These are phyloP conservation scores for Penstemon eatonii DNA, from an alignment of 257 asterid genomes.

Conservation along the genomic window DNA sequence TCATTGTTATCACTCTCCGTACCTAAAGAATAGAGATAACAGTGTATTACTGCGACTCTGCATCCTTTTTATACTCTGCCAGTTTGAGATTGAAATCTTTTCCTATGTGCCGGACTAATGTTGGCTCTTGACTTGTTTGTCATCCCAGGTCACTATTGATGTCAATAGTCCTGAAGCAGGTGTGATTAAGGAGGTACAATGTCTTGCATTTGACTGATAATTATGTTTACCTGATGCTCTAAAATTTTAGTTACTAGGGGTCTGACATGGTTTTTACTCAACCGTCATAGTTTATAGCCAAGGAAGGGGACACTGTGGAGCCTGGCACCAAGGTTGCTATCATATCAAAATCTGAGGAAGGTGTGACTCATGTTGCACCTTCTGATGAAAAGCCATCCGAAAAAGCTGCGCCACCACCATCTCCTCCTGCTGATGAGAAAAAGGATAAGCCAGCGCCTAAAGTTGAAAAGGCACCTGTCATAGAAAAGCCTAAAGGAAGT, in stretches of 20 bases:
- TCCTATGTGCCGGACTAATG: slow-evolving; percentile 19
- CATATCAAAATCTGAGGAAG: slow-evolving; percentile 89
- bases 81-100: slow-evolving; percentile 6
- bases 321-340: slow-evolving; percentile 90
- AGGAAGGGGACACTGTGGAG: slow-evolving; percentile 94
- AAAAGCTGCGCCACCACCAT: slow-evolving; percentile 50
- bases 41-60: slow-evolving; percentile 4
- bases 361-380: slow-evolving; percentile 75
- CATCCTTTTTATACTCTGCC: slow-evolving; percentile 7
- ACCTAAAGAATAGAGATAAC: slow-evolving; percentile 19
- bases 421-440: slow-evolving; percentile 52
- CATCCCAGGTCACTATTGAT: slow-evolving; percentile 87
- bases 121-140: slow-evolving; percentile 26
- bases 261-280: slow-evolving; percentile 9
- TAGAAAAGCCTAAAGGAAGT: slow-evolving; percentile 55
- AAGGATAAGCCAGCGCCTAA: slow-evolving; percentile 54
- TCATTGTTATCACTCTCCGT: slow-evolving; percentile 3
- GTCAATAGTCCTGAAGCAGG: slow-evolving; percentile 99
- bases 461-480: slow-evolving; percentile 52
- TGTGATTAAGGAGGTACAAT: slow-evolving; percentile 76
- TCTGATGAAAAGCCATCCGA: slow-evolving; percentile 79
- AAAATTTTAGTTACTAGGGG: slow-evolving; percentile 14
- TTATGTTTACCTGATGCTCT: not conserved
- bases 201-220: slow-evolving; percentile 13
- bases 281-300: slow-evolving; percentile 64